phyloP scores from a whole-genome alignment of 2,329 filamentous ascomycete genomes.

The Keithomyces neogunnii region DNA sequence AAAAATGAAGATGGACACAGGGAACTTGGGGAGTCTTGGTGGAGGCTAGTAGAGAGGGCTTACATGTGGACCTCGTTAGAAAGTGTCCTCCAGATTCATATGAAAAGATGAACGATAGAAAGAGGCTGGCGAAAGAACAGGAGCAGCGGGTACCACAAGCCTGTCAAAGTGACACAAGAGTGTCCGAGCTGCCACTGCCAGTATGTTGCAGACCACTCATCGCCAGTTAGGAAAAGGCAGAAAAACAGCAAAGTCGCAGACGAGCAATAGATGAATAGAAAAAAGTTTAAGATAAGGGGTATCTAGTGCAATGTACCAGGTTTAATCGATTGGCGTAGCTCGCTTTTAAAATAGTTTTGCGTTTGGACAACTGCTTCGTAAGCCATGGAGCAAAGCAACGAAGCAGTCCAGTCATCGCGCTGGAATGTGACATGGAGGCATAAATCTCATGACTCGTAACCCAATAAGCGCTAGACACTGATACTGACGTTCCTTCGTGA shows the following conservation, averaged over 20 bases:
- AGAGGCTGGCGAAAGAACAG: too few relatives aligned
- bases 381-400: neutral
- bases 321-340: neutral
- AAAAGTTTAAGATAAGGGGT: neutral
- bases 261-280: neutral
- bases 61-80: neutral
- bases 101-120: too few relatives aligned
- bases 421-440: neutral
- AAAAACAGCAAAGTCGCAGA: neutral
- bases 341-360: neutral
- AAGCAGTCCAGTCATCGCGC: neutral
- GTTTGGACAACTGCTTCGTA: neutral
- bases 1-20: neutral
- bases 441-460: neutral
- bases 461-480: constrained; percentile 30
- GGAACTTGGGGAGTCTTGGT: neutral
- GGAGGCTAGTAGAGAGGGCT: neutral
- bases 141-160: too few relatives aligned
- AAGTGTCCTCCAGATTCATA: neutral
- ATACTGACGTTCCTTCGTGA: constrained; percentile 57
- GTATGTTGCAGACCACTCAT: neutral
- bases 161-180: too few relatives aligned
- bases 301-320: constrained; percentile 2
- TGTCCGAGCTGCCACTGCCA: too few relatives aligned
- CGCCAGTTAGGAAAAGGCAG: neutral